Base-by-base conservation (phyloP, 768 basidiomycete genomes). In the Pleurotus eryngii region DNA sequence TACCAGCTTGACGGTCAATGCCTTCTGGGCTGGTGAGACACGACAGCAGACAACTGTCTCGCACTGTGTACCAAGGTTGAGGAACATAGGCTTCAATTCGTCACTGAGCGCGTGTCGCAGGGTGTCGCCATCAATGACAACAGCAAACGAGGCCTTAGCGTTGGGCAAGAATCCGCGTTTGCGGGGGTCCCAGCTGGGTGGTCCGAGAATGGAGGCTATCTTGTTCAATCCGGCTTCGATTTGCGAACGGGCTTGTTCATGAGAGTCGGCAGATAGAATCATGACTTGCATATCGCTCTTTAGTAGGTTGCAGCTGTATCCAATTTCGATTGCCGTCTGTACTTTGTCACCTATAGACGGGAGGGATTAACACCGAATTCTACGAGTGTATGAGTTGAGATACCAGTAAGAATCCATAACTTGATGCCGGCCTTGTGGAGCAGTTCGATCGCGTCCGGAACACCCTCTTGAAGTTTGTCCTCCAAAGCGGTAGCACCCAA, bases 41-140 rank as follows among this genome's bases (percentile, higher is more conserved):
- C 96, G 89, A 74, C 96, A 99, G 67, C 96, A 98, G 22, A 99
- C 95, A 15, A 99, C 96, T 1, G 96, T 96, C 66, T 96, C 92
- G 69, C 96, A 99, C 67, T 98, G 95, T 2, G 94, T 98, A 4
- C 91, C 91, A 5, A 99, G 81, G 58, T 89, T 92, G 51, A 98
- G 78, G 76, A 98, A 98, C 27, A 97, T 69, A 3, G 83, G 78
- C 71, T 96, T 97, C 62, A 98, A 73, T 14, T 86, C 80, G 1
- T 85, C 79, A 5, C 82, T 81, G 26, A 98, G 76, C 0, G 95
- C 95, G 70, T 91, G 81, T 17, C 86, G 80, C 14, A 98, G 75
- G 0, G 94, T 96, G 66, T 97, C 94, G 1, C 96, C 96, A 67
- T 98, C 96, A 58, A 98, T 97, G 60, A 98, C 96, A 12, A 94